Percentiles rank a stretch among this genome's conserved stretches.
phyloP scores from a whole-genome alignment of 148 eudicot species.

The Rhododendron griersonianum region DNA sequence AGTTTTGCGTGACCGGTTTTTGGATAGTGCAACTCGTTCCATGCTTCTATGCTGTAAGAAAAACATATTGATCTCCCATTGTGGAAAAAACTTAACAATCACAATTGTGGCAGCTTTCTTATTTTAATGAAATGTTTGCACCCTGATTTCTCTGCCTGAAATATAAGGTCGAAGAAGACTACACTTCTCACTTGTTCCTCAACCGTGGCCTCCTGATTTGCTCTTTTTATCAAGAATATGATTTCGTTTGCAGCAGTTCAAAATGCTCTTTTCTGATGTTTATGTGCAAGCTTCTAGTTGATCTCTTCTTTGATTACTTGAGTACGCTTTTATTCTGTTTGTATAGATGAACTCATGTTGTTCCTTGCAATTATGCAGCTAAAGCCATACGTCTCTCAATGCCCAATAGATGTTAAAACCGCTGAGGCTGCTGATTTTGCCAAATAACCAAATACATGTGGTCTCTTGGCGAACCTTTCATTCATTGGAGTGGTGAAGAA shows the following conservation, averaged over 20 bases:
- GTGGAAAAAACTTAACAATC: background rate
- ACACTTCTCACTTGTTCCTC: background rate
- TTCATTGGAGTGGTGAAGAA: background rate
- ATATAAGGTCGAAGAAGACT: background rate
- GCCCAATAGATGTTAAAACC: constrained; percentile 4
- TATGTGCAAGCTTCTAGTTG: background rate
- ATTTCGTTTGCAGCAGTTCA: background rate
- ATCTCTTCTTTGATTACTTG: background rate
- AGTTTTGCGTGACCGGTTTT: background rate
- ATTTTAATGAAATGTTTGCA: background rate
- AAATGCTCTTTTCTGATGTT: background rate
- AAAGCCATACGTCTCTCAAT: constrained; percentile 23
- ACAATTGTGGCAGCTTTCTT: background rate
- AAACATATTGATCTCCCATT: background rate
- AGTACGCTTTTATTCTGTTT: background rate
- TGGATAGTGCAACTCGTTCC: background rate
- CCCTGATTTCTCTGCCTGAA: background rate
- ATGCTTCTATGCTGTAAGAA: background rate
- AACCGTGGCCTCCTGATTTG: background rate
- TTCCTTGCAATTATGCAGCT: background rate
- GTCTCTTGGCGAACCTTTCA: background rate
- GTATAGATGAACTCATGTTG: background rate
- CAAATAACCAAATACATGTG: constrained; percentile 3
- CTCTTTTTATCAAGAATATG: background rate
- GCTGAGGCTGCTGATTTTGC: constrained; percentile 16